Base-by-base conservation (phyloP, 805 yeast genomes). In the Myxozyma melibiosi region DNA sequence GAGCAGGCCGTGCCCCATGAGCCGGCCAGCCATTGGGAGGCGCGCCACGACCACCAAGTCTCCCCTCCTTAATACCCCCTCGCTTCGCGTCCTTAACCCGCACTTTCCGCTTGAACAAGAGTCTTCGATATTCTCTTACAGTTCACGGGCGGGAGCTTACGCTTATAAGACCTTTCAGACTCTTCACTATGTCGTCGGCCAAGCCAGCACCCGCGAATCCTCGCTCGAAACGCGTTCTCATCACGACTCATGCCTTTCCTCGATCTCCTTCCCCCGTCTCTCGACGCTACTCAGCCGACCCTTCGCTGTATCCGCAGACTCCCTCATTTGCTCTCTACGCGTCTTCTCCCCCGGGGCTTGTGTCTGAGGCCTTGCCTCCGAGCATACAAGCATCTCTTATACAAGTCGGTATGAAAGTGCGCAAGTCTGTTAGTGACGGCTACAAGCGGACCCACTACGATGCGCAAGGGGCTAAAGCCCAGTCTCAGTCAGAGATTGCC, bases 371-470 rank as follows among this genome's bases (percentile, higher is more conserved):
- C 28, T 38, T n/a, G 34, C 40, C 31, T 13, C 14, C 27, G 51
- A 41, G 16, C 14, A 18, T 53, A 31, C 63, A 59, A 55, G 14
- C 55, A 2, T 57, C 62, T 27, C 52, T 59, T 30, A 38, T 59
- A 8, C 45, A 50, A 8, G 51, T 59, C 24, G 63, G 63, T 16
- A 59, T 59, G 63, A 58, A 52, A 11, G 55, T 59, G n/a, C 50
- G 63, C 37, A 59, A 59, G 61, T 33, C 39, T 44, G 46, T 59
- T 6, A 46, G 43, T 24, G 63, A 59, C 37, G 63, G 63, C 31
- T 59, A 59, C 55, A 55, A 57, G 39, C 42, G 47, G 47, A 58
- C 55, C 9, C 13, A 9, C 9, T 14, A 18, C 5, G 22, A 14
- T 20, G 20, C 28, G n/a, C 18, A 7, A n/a, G 9, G 28, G 13